Evolutionary conservation across 2,329 filamentous ascomycete genomes (phyloP).

Genomic region (Ilyonectria destructans): DNA sequence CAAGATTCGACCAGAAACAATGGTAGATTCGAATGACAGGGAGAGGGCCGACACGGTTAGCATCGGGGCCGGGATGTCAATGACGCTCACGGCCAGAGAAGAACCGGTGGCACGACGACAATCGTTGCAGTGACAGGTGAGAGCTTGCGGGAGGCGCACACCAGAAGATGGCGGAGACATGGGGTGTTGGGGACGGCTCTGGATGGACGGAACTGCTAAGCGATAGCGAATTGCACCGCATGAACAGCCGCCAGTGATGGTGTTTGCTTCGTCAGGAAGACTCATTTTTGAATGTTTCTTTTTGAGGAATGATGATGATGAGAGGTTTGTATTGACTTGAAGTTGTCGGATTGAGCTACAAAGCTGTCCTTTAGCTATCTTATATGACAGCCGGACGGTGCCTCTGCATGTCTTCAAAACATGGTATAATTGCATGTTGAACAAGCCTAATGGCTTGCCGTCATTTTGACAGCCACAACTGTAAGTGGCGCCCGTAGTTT

Average conservation of each 20-base stretch:
- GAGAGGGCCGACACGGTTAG: slow-evolving; percentile 44
- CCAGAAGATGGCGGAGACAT: slow-evolving; percentile 29
- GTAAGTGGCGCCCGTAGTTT: neutral
- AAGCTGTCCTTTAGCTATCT: neutral
- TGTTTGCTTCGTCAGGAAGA: slow-evolving; percentile 42
- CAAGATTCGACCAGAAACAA: slow-evolving; percentile 37
- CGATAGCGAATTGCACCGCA: slow-evolving; percentile 49
- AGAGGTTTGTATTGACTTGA: neutral
- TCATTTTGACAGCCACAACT: neutral
- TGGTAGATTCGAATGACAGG: slow-evolving; percentile 22
- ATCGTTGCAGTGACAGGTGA: slow-evolving; percentile 48
- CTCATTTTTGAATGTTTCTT: slow-evolving; percentile 32
- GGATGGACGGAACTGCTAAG: slow-evolving; percentile 37
- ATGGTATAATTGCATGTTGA: neutral
- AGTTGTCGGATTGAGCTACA: too few species aligned
- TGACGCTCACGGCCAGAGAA: slow-evolving; percentile 24
- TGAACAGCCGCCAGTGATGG: slow-evolving; percentile 48
- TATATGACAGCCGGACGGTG: neutral
- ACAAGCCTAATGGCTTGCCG: neutral
- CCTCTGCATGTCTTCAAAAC: neutral
- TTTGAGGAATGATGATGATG: neutral
- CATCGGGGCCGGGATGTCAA: slow-evolving; percentile 38
- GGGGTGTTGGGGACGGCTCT: slow-evolving; percentile 34
- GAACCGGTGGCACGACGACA: slow-evolving; percentile 41
- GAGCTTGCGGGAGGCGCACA: slow-evolving; percentile 36